Conservation (phyloP, 345 rosid genomes). For the Aurinia saxatilis region DNA sequence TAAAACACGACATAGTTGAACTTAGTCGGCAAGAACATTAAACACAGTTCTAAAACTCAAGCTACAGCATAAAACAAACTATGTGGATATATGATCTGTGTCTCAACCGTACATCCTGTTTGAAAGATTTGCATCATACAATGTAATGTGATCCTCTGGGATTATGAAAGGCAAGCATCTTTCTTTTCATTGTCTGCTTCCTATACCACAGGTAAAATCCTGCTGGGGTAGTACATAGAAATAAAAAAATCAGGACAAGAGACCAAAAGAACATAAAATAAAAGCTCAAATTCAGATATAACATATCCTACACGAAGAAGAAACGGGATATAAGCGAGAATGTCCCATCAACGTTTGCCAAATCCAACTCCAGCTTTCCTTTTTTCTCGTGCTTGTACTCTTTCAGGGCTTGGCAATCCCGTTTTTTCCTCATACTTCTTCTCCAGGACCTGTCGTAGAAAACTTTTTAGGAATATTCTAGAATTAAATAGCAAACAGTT, state of each 20-base stretch:
- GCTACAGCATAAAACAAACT: conserved; percentile 4
- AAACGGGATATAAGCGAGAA: conserved; percentile 5
- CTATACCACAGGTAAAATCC: conserved; percentile 6
- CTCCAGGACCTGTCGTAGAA: conserved; percentile 55
- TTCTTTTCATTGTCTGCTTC: conserved; percentile 3
- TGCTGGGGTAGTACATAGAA: not conserved
- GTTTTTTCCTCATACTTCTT: conserved; percentile 72
- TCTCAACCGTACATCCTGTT: conserved; percentile 14
- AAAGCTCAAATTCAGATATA: not conserved
- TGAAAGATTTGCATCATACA: conserved; percentile 2
- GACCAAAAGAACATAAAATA: not conserved
- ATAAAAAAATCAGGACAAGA: not conserved
- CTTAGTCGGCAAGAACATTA: not conserved
- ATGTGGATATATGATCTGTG: not conserved
- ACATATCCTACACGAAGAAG: conserved; percentile 9
- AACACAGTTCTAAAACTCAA: conserved; percentile 14
- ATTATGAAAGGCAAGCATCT: conserved; percentile 8
- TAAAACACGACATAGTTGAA: not conserved
- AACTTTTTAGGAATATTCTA: conserved; percentile 13
- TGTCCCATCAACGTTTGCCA: conserved; percentile 50
- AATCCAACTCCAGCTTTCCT: conserved; percentile 72
- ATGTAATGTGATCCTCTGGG: conserved; percentile 6
- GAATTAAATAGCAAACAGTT: not conserved
- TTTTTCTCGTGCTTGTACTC: conserved; percentile 42
- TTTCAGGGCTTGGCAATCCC: conserved; percentile 78